A percentile compares a stretch with the other conserved stretches of the same genome.
These are phyloP conservation scores for Phytophthora kernoviae DNA, from an alignment of 352 stramenopile genomes.

Conservation along the genomic window DNA sequence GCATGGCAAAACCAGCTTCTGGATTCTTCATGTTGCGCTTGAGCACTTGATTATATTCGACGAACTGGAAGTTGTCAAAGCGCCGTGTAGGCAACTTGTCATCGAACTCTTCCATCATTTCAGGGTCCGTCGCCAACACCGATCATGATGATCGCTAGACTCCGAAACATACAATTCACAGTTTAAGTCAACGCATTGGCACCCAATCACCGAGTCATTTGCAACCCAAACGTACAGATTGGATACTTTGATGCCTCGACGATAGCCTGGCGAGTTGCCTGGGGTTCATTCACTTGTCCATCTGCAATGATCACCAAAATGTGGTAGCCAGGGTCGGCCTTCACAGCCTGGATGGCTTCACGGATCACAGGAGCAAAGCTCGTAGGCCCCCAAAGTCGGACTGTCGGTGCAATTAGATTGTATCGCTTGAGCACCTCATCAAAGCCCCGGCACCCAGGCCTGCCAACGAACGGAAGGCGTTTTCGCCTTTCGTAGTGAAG, in stretches of 20 bases:
- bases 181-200: background rate
- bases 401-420: constrained; percentile 54
- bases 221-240: constrained; percentile 47
- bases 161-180: background rate
- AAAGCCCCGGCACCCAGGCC: constrained; percentile 53
- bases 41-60: constrained; percentile 71
- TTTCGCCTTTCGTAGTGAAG: constrained; percentile 44
- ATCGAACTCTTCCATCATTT: constrained; percentile 83
- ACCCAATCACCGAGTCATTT: background rate
- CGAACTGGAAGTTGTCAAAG: constrained; percentile 85
- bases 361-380: constrained; percentile 72
- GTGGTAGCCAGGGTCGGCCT: constrained; percentile 60
- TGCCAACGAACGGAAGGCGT: constrained; percentile 51
- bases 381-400: constrained; percentile 67
- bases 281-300: constrained; percentile 73
- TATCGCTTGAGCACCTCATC: constrained; percentile 60
- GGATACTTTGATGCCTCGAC: constrained; percentile 71
- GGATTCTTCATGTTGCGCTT: constrained; percentile 66
- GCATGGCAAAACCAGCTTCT: constrained; percentile 72
- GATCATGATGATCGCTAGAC: constrained; percentile 50
- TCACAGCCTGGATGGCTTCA: constrained; percentile 56
- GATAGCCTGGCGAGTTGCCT: constrained; percentile 67
- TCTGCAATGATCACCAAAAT: constrained; percentile 83
- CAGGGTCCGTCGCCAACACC: constrained; percentile 80
- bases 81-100: constrained; percentile 57